Percentiles rank a stretch among this genome's conserved stretches.
These are phyloP conservation scores for Schizopora paradoxa DNA, from an alignment of 1,284 basidiomycete species.

Conservation along the genomic window DNA sequence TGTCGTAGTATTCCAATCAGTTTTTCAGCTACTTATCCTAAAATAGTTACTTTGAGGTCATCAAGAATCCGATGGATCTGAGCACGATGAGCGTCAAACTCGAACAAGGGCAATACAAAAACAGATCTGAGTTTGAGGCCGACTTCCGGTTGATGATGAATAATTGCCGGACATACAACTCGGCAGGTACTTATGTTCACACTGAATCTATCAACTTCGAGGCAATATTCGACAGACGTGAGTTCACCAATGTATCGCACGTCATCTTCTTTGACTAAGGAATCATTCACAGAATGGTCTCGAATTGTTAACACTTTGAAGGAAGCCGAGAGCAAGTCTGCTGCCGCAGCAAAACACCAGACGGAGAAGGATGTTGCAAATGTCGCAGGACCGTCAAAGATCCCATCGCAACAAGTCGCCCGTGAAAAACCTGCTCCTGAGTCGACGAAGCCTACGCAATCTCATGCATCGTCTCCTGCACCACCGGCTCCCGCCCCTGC, in stretches of 20 bases:
- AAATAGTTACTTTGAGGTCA: slow-evolving; percentile 80
- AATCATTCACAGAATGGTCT: slow-evolving; percentile 39
- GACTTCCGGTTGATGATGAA: slow-evolving; percentile 87
- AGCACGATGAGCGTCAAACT: slow-evolving; percentile 87
- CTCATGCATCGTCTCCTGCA: slow-evolving; percentile 25
- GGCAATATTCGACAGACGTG: slow-evolving; percentile 80
- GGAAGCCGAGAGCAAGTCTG: slow-evolving; percentile 76
- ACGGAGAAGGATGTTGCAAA: slow-evolving; percentile 32
- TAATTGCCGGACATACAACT: slow-evolving; percentile 89
- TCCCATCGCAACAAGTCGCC: too few relatives aligned
- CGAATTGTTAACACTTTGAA: slow-evolving; percentile 17
- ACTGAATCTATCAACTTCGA: slow-evolving; percentile 77
- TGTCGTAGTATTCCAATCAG: slow-evolving; percentile 23
- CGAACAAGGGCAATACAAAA: slow-evolving; percentile 81
- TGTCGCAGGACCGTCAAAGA: background rate
- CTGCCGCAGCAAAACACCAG: too few relatives aligned
- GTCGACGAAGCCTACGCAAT: slow-evolving; percentile 26
- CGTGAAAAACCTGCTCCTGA: slow-evolving; percentile 25
- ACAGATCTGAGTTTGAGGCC: slow-evolving; percentile 77
- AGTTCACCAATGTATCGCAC: slow-evolving; percentile 29
- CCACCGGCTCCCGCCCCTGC: slow-evolving; percentile 29
- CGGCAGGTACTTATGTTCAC: slow-evolving; percentile 66
- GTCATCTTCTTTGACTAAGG: slow-evolving; percentile 13
- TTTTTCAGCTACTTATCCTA: slow-evolving; percentile 13
- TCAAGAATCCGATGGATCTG: slow-evolving; percentile 94